Conservation (phyloP, 2,329 filamentous ascomycete genomes). For the Bipolaris sorokiniana region DNA sequence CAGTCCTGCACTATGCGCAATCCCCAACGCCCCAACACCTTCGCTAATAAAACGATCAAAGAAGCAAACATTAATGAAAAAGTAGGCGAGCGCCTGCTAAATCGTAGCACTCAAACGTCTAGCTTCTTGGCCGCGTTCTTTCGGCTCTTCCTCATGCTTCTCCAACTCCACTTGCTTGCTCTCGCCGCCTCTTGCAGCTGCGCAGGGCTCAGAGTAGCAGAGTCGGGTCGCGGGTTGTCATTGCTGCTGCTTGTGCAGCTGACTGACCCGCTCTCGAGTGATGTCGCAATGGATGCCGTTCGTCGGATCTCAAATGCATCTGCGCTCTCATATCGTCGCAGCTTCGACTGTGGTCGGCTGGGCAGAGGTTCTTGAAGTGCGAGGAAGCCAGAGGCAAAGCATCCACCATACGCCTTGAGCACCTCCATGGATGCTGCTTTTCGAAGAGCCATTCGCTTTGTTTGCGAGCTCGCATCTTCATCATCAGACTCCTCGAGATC, state of each 20-base stretch:
- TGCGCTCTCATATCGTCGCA: conserved; percentile 26
- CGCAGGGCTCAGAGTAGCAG: conserved; percentile 37
- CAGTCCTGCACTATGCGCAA: conserved; percentile 5
- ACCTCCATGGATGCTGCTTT: conserved; percentile 38
- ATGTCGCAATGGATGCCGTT: conserved; percentile 34
- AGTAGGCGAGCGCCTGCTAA: conserved; percentile 4
- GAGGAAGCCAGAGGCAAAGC: conserved; percentile 41
- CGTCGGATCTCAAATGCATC: conserved; percentile 34
- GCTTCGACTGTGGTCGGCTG: conserved; percentile 28
- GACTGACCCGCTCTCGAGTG: conserved; percentile 19
- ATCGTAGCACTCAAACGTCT: neutral
- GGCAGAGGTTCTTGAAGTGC: conserved; percentile 33
- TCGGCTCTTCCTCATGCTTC: conserved; percentile 29
- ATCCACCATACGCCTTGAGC: conserved; percentile 42
- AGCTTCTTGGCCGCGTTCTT: conserved; percentile 8
- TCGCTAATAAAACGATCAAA: conserved; percentile 25
- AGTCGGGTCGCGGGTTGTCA: conserved; percentile 41
- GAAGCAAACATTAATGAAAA: conserved; percentile 12
- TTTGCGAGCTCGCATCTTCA: conserved; percentile 24
- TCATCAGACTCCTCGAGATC: conserved; percentile 33
- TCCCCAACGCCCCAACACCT: conserved; percentile 26
- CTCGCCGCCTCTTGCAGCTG: conserved; percentile 20
- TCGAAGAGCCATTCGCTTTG: conserved; percentile 28
- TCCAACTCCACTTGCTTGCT: conserved; percentile 31
- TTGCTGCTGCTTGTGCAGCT: conserved; percentile 15